Evolutionary conservation across 768 basidiomycete species (phyloP).

Genomic region (Omphalotus guepiniiformis): DNA sequence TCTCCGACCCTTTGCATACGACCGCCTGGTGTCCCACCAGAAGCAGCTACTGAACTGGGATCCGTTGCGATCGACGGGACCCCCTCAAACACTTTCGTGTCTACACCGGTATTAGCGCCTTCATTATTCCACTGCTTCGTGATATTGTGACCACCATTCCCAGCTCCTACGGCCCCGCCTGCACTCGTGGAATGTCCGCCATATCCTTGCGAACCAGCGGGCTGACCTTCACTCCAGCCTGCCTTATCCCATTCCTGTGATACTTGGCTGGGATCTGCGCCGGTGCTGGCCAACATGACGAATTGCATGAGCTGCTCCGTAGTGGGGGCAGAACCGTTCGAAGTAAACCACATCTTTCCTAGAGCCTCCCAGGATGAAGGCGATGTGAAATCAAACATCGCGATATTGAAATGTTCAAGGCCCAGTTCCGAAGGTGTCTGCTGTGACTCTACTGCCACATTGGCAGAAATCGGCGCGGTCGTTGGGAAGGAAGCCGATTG

Average conservation of each 20-base stretch:
- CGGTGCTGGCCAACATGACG: constrained; percentile 35
- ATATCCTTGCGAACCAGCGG: too few species aligned
- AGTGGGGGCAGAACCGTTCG: constrained; percentile 63
- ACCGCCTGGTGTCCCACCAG: neutral
- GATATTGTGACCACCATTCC: neutral
- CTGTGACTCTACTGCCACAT: too few species aligned
- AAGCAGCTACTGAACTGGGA: neutral
- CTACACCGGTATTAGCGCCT: neutral
- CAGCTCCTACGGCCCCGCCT: too few species aligned
- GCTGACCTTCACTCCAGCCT: constrained; percentile 3
- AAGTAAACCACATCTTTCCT: constrained; percentile 71
- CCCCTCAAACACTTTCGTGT: neutral
- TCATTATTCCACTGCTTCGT: neutral
- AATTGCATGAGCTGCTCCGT: constrained; percentile 78
- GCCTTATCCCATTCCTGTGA: constrained; percentile 3
- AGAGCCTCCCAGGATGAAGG: constrained; percentile 78
- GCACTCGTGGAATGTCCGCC: too few species aligned
- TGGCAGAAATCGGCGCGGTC: too few species aligned
- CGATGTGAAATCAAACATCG: constrained; percentile 68
- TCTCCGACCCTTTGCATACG: constrained; percentile 5
- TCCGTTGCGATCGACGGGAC: neutral
- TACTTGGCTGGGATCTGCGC: neutral
- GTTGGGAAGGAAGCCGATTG: constrained; percentile 24
- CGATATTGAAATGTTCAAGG: constrained; percentile 65
- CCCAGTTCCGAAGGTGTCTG: constrained; percentile 41